Base-by-base conservation (phyloP, 164 flowering plant genomes). In the Vitis rotundifolia region DNA sequence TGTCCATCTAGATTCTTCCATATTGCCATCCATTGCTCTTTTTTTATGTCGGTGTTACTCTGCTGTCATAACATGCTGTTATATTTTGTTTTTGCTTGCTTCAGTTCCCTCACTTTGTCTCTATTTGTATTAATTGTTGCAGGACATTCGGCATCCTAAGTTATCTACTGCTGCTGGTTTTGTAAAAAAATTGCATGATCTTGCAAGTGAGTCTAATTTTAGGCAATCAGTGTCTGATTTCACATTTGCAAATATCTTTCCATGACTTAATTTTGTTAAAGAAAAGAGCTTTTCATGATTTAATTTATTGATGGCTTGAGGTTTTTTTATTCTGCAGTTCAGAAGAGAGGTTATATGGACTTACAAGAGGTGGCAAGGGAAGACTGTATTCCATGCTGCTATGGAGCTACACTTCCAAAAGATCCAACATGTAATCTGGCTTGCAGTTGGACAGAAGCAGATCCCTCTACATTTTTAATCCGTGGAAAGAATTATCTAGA, bases 391-490 rank as follows among this genome's bases (percentile, higher is more conserved):
- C 12, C 69, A 28, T 80, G 77, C 73, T 75, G 64, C 56, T 88
- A 83, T 64, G 92, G 92, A 12, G 63, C 72, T n/a, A 87, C 88
- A 59, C 89, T 88, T 59, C 84, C 69, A 28, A 78, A 78, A 56
- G 92, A 88, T 68, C 73, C 85, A 15, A 68, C 53, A 63, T 81
- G 71, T 66, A 67, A 73, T 67, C 9, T 68, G 63, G 82, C 80
- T 65, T 88, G 85, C 80, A 85, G 84, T 76, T 86, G 88, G 85
- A 61, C 86, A n/a, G 59, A 73, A 12, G 74, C 82, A 15, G 90
- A 88, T 72, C 90, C 90, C 49, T 82, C 85, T 16, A 50, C 79
- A 10, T 87, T 85, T 77, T 58, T 88, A 62, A 78, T 88, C 12
- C 89, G 92, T 49, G 92, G 89, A 68, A 63, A 73, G 64, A 85